A percentile compares a stretch with the other conserved stretches of the same genome.
These are phyloP conservation scores for Phytophthora parvispora DNA, from an alignment of 352 stramenopile species.

Conservation along the genomic window DNA sequence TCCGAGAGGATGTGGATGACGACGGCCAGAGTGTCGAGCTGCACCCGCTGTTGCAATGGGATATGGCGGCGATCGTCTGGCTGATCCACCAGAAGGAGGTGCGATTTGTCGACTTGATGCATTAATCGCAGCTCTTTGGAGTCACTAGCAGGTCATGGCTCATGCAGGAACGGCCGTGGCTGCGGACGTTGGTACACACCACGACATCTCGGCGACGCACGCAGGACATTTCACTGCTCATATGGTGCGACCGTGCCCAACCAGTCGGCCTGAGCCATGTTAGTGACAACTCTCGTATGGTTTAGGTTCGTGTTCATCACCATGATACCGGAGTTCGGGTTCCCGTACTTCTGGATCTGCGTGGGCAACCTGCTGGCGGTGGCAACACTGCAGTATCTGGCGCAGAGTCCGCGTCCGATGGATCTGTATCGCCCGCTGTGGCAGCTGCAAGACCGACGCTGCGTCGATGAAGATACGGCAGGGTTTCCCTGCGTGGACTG, in stretches of 20 bases:
- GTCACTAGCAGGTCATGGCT: not conserved
- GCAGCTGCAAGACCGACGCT: conserved; percentile 29
- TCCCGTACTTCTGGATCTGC: conserved; percentile 79
- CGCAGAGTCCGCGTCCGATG: conserved; percentile 53
- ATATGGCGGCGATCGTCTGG: conserved; percentile 52
- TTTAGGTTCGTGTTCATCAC: conserved; percentile 72
- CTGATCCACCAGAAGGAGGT: conserved; percentile 54
- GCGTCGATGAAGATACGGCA: conserved; percentile 54
- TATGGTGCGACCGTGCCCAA: conserved; percentile 69
- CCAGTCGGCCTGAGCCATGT: not conserved
- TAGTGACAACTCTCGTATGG: conserved; percentile 13
- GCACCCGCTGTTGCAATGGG: conserved; percentile 69
- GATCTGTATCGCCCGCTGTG: conserved; percentile 55
- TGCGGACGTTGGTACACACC: conserved; percentile 51
- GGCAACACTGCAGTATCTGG: conserved; percentile 57
- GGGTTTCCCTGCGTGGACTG: conserved; percentile 80
- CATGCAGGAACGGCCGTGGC: conserved; percentile 32
- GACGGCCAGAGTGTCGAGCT: conserved; percentile 27
- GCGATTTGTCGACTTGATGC: not conserved
- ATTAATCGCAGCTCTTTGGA: not conserved
- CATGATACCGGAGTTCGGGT: conserved; percentile 62
- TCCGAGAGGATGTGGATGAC: conserved; percentile 29
- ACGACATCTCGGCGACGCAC: conserved; percentile 67
- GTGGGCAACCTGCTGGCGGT: conserved; percentile 65
- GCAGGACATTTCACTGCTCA: conserved; percentile 70